These are phyloP conservation scores for Excoecaria agallocha DNA, from an alignment of 345 rosid species.

Conservation along the genomic window DNA sequence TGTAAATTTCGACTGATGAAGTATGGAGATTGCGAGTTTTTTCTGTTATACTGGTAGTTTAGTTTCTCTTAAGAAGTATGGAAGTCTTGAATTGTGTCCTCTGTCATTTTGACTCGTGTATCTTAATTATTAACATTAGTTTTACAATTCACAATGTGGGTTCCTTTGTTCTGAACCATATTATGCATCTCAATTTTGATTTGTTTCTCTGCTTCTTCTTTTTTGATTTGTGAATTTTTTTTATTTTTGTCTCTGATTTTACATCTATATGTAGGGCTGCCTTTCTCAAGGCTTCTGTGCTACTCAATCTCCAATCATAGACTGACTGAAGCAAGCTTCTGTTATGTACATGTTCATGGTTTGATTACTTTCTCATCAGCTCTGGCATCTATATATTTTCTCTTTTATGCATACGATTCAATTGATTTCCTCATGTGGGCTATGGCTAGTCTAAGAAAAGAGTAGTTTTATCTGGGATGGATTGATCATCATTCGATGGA, in stretches of 20 bases:
- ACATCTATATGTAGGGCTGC: background rate
- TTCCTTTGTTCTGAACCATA: background rate
- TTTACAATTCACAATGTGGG: background rate
- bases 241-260: background rate
- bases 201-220: background rate
- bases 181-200: background rate
- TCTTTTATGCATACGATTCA: too few species aligned
- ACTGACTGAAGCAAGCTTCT: background rate
- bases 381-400: too few species aligned
- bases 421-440: too few species aligned
- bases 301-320: background rate
- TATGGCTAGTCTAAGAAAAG: too few species aligned
- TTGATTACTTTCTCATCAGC: background rate
- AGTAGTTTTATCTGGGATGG: background rate
- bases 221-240: background rate
- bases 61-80: too few species aligned
- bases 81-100: too few species aligned
- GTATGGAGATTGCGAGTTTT: too few species aligned
- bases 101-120: too few species aligned
- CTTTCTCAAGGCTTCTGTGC: background rate
- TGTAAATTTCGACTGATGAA: too few species aligned
- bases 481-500: conserved; percentile 1
- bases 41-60: too few species aligned
- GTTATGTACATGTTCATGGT: background rate
- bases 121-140: background rate